Evolutionary conservation across 768 basidiomycete genomes (phyloP), one percentile per base, ranked within the genome.

Genomic region (Trametes sanguinea): DNA sequence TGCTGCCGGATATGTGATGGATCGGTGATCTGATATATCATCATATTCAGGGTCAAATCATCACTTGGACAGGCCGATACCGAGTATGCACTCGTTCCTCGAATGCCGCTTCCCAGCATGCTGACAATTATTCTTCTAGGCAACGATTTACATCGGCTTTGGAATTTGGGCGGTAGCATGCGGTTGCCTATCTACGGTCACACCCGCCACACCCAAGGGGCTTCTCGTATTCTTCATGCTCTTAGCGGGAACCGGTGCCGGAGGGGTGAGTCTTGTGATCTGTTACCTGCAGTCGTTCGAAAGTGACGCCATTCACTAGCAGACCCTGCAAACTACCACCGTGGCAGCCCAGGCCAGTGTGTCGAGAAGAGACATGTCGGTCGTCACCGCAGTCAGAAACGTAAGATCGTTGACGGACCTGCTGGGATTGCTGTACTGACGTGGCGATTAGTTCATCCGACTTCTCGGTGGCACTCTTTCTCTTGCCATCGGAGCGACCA

Each of bases 271-370:
- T 37, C 11, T 37, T 37, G 35, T 37, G 53, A 6, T 6, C 16
- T 45, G 1, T 16, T 2, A 2, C 27, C 29, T 13, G 35, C 70
- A 80, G 2, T 14, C 17, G n/a, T 4, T 37, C n/a, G 16, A 37
- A 27, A 45, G 22, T 42, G 43, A 46, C 43, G 11, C 51, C 35
- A 13, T 22, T 22, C 22, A 22, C 51, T 0, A 33, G n/a, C 52
- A 85, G 82, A 85, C 83, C 0, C 67, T 83, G 13, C 83, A 84
- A 69, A 88, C 86, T 0, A 88, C 86, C 0, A 89, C 87, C 0
- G 83, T 89, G 6, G 87, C 87, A 0, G 86, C 83, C 6, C 90
- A 92, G 69, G 88, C 89, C 0, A 85, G 87, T 29, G 90, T 92
- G 0, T 73, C 83, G 0, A 75, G 89, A 42, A 78, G 78, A 43